Base-by-base conservation (phyloP, 331 rosid genomes). In the Telfairia occidentalis region DNA sequence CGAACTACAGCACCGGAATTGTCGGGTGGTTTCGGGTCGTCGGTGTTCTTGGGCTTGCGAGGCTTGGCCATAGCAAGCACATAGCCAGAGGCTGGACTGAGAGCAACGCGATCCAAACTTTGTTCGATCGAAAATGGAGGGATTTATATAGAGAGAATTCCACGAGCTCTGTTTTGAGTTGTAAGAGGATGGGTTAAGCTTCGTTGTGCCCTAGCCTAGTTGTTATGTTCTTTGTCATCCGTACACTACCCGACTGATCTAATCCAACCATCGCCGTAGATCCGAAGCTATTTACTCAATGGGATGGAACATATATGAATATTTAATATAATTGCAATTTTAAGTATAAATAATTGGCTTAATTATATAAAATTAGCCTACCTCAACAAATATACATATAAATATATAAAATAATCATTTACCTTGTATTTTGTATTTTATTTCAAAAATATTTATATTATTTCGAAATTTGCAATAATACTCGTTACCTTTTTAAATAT, bases 1-100 rank as follows among this genome's bases (percentile, higher is more conserved):
- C 92, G 96, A 73, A 95, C 96, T 46, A 88, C 81, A 42, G 96
- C 88, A 5, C 85, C 96, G 2, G 91, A 83, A 78, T 86, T 95
- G 1, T 91, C 98, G 10, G 97, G 91, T 83, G 97, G 91, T 82
- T 88, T 91, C 1, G 90, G 49, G 78, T 90, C 96, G 43, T 86
- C 95, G 81, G 42, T 42, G 72, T 79, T 88, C 88, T 88, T 95
- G 9, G 93, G 86, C 86, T 90, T 95, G 82, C 96, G 97, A 82
- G 97, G 96, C 85, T 95, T 95, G 71, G 96, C 98, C 98, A 88
- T 95, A 71, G 71, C 75, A 45, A 59, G 21, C 53, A 29, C 72
- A 19, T 24, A 43, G 72, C 60, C 43, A 10, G 26, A 11, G 46
- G n/a, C n/a, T n/a, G n/a, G 5, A 5, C 19, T 38, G 4, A 34